Percentiles rank a stretch among this genome's conserved stretches.
phyloP scores from a whole-genome alignment of 1,284 basidiomycete species.

The Cryptococcus depauperatus region DNA sequence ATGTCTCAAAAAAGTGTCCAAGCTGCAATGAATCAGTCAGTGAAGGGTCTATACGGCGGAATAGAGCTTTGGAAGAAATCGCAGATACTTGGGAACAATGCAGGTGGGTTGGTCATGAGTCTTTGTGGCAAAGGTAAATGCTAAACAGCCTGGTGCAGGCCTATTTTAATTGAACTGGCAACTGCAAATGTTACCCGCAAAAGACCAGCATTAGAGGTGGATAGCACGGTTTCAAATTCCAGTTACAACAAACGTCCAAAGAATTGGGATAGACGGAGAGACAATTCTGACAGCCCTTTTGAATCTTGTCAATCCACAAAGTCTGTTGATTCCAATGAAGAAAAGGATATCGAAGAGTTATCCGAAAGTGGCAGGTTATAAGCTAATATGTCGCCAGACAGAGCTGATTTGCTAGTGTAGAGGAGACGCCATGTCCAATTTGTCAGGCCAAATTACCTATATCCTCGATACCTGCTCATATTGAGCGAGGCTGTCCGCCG shows the following conservation, averaged over 20 bases:
- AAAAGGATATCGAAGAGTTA: constrained; percentile 23
- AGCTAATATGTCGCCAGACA: neutral
- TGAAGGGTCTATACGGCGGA: constrained; percentile 37
- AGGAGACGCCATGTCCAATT: constrained; percentile 37
- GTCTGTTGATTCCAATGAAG: constrained; percentile 12
- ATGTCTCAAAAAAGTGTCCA: constrained; percentile 34
- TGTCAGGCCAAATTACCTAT: constrained; percentile 33
- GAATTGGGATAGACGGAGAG: neutral
- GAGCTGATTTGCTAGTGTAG: constrained; percentile 11
- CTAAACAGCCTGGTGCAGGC: constrained; percentile 6
- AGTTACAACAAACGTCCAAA: constrained; percentile 2
- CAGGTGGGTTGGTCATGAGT: constrained; percentile 17
- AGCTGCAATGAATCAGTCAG: constrained; percentile 29
- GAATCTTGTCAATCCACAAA: too few species aligned
- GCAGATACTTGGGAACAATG: constrained; percentile 39
- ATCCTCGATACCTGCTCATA: constrained; percentile 33
- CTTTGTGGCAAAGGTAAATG: neutral
- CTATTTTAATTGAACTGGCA: constrained; percentile 18
- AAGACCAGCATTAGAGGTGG: constrained; percentile 14
- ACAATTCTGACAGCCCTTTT: neutral
- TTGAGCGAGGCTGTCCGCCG: constrained; percentile 41
- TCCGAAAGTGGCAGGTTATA: constrained; percentile 29
- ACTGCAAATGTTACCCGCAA: constrained; percentile 13
- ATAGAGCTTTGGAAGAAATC: constrained; percentile 41
- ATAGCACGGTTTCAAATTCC: constrained; percentile 12